A percentile compares a stretch with the other conserved stretches of the same genome.
Evolutionary conservation across 2,329 filamentous ascomycete species (phyloP).

Genomic region (Paracoccidioides brasiliensis): DNA sequence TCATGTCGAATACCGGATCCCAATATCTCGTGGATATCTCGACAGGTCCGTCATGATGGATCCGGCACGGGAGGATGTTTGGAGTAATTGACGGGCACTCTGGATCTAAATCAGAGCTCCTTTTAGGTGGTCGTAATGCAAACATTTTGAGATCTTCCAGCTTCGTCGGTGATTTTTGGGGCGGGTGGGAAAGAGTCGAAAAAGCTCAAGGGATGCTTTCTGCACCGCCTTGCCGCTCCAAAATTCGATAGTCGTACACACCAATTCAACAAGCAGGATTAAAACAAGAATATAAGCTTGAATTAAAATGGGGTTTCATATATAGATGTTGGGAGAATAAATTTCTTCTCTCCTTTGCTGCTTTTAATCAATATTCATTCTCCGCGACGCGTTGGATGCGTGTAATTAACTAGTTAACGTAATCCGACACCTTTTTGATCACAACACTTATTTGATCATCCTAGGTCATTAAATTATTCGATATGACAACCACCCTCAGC

Average conservation of each 20-base stretch:
- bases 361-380: background rate
- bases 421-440: background rate
- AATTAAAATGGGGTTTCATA: background rate
- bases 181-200: background rate
- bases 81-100: slow-evolving; percentile 31
- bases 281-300: too few species aligned
- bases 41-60: slow-evolving; percentile 65
- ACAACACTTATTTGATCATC: too few species aligned
- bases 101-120: background rate
- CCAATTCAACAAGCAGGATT: too few species aligned
- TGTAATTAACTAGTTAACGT: background rate
- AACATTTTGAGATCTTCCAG: background rate
- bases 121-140: background rate
- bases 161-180: background rate
- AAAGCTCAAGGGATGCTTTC: background rate
- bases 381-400: background rate
- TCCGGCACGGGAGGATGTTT: slow-evolving; percentile 66
- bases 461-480: too few species aligned
- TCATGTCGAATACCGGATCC: slow-evolving; percentile 42
- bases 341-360: background rate
- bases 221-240: too few species aligned
- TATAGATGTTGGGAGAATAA: background rate
- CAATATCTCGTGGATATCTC: slow-evolving; percentile 55
- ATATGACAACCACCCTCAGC: too few species aligned
- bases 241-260: too few species aligned